Percentiles rank a stretch among this genome's conserved stretches.
These are phyloP conservation scores for Delitschia confertaspora DNA, from an alignment of 495 filamentous ascomycete genomes.

Conservation along the genomic window DNA sequence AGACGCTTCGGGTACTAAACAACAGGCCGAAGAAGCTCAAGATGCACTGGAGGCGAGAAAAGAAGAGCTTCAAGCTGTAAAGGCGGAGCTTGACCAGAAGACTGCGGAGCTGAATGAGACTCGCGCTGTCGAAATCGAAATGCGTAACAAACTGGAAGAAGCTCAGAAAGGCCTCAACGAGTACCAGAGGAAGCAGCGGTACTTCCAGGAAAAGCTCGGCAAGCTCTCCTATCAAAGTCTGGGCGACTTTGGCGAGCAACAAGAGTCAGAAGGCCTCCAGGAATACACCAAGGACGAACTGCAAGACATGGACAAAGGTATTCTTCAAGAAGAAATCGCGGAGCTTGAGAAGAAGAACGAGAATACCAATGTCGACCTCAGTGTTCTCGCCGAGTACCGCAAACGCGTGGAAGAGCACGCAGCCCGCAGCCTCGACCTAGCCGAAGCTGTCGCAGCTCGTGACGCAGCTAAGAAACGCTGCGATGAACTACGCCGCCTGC, in stretches of 20 bases:
- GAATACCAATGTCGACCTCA: conserved; percentile 78
- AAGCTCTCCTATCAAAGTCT: conserved; percentile 74
- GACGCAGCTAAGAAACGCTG: conserved; percentile 82
- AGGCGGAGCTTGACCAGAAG: conserved; percentile 79
- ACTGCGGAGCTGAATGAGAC: conserved; percentile 81
- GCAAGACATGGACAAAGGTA: conserved; percentile 81
- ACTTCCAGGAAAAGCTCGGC: conserved; percentile 82
- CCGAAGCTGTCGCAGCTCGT: conserved; percentile 61
- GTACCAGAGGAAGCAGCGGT: conserved; percentile 71
- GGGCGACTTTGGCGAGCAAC: conserved; percentile 39
- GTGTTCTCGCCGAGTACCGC: conserved; percentile 87
- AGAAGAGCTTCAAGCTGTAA: conserved; percentile 67
- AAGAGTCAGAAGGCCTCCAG: conserved; percentile 53
- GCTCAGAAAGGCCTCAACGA: conserved; percentile 82
- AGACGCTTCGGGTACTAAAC: conserved; percentile 61
- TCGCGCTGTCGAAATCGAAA: conserved; percentile 87
- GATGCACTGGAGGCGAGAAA: conserved; percentile 69
- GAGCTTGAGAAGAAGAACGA: conserved; percentile 87
- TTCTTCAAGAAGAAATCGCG: conserved; percentile 78
- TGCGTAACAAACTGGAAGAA: conserved; percentile 95
- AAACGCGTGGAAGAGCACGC: conserved; percentile 80
- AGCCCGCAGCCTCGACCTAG: conserved; percentile 69
- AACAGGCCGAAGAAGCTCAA: conserved; percentile 77
- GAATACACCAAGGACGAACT: conserved; percentile 85
- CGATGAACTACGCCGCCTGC: conserved; percentile 79